Percentiles rank a stretch among this genome's conserved stretches.
These are phyloP conservation scores for Flaveria brownii DNA, from an alignment of 129 eudicot species.

Conservation along the genomic window DNA sequence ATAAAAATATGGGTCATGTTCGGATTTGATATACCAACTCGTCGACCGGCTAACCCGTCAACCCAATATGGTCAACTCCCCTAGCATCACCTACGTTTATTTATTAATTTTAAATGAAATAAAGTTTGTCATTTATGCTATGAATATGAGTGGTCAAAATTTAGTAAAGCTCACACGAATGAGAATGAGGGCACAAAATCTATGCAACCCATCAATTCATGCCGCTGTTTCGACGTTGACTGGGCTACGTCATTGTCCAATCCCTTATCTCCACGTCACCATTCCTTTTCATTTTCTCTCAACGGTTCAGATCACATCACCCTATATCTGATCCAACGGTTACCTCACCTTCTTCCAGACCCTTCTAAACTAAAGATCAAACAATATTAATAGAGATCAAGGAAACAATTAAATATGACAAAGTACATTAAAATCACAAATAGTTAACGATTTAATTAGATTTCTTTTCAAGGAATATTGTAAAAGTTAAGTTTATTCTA, in stretches of 20 bases:
- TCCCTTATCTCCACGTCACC: conserved; percentile 47
- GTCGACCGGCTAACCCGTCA: too few species aligned
- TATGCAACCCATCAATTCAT: neutral
- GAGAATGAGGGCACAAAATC: conserved; percentile 2
- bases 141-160: neutral
- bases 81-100: too few species aligned
- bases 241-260: conserved; percentile 33
- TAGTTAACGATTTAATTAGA: neutral
- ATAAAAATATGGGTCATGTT: too few species aligned
- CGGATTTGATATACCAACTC: too few species aligned
- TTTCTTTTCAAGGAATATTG: neutral
- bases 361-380: conserved; percentile 30
- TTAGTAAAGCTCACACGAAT: neutral
- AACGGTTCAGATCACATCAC: conserved; percentile 38
- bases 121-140: neutral
- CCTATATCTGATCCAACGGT: conserved; percentile 31
- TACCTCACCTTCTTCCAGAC: conserved; percentile 38
- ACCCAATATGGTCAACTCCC: too few species aligned
- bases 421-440: neutral
- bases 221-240: conserved; percentile 31
- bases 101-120: too few species aligned
- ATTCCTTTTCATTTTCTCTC: neutral
- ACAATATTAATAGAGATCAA: neutral
- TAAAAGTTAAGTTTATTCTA: neutral
- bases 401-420: neutral